phyloP scores from a whole-genome alignment of 2,329 filamentous ascomycete species.

The Sarocladium strictum region DNA sequence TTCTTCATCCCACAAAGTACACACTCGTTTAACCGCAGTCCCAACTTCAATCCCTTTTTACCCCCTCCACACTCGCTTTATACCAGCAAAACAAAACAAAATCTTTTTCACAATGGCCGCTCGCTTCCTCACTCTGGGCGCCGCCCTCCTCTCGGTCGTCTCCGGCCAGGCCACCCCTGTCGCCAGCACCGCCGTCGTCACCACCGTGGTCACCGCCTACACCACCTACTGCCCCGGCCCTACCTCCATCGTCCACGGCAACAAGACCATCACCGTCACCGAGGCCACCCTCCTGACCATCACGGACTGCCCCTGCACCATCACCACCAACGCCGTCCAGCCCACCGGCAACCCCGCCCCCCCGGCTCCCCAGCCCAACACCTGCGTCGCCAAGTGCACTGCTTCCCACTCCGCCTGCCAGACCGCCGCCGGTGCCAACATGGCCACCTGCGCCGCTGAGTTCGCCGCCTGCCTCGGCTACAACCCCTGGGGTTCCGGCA shows the following conservation, averaged over 20 bases:
- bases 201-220: slow-evolving; percentile 57
- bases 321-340: slow-evolving; percentile 42
- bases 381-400: not conserved
- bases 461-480: slow-evolving; percentile 8
- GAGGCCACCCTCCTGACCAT: slow-evolving; percentile 64
- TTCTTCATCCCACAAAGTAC: too few relatives aligned
- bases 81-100: not conserved
- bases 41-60: too few relatives aligned
- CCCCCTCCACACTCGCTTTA: too few relatives aligned
- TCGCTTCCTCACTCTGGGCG: not conserved
- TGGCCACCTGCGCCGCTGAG: slow-evolving; percentile 1
- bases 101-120: not conserved
- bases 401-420: not conserved
- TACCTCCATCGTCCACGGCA: slow-evolving; percentile 57
- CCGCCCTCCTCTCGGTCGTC: not conserved
- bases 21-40: too few relatives aligned
- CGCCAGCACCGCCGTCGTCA: slow-evolving; percentile 39
- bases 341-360: slow-evolving; percentile 10
- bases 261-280: slow-evolving; percentile 64
- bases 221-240: slow-evolving; percentile 68
- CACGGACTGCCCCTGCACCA: slow-evolving; percentile 66
- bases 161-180: slow-evolving; percentile 32
- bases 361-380: slow-evolving; percentile 16
- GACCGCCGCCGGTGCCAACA: not conserved
- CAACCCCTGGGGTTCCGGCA: not conserved